phyloP scores from a whole-genome alignment of 257 asterid genomes.

The Gentiana dahurica region DNA sequence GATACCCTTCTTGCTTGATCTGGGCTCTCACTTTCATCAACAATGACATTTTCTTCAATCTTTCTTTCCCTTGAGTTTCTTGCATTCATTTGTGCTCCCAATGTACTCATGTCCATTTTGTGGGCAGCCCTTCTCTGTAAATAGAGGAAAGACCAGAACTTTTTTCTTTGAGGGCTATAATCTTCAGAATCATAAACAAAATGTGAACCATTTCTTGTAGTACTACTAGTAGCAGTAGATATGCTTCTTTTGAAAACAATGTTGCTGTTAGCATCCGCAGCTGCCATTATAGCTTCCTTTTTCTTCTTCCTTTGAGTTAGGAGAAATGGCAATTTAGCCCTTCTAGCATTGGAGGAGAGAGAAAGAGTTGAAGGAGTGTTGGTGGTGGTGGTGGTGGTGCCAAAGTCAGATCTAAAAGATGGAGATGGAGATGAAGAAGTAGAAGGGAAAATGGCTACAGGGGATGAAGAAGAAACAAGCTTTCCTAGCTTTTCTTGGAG shows the following conservation, averaged over 20 bases:
- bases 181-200: constrained; percentile 45
- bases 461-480: constrained; percentile 79
- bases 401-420: constrained; percentile 84
- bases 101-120: constrained; percentile 13
- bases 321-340: constrained; percentile 54
- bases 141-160: constrained; percentile 87
- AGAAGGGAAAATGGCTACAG: constrained; percentile 64
- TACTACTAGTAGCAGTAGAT: constrained; percentile 53
- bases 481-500: constrained; percentile 98
- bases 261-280: constrained; percentile 16
- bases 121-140: constrained; percentile 11
- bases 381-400: constrained; percentile 6
- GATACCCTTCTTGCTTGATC: constrained; percentile 66
- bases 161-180: constrained; percentile 33
- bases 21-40: constrained; percentile 54
- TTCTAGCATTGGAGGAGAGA: constrained; percentile 15
- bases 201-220: constrained; percentile 45
- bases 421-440: constrained; percentile 81
- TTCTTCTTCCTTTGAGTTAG: constrained; percentile 43
- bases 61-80: constrained; percentile 17
- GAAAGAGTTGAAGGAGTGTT: constrained; percentile 17
- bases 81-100: constrained; percentile 24
- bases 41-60: constrained; percentile 40
- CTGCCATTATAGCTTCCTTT: constrained; percentile 26
- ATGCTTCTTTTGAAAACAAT: constrained; percentile 77